phyloP scores from a whole-genome alignment of 305 asterid genomes.

The Lippia alba region DNA sequence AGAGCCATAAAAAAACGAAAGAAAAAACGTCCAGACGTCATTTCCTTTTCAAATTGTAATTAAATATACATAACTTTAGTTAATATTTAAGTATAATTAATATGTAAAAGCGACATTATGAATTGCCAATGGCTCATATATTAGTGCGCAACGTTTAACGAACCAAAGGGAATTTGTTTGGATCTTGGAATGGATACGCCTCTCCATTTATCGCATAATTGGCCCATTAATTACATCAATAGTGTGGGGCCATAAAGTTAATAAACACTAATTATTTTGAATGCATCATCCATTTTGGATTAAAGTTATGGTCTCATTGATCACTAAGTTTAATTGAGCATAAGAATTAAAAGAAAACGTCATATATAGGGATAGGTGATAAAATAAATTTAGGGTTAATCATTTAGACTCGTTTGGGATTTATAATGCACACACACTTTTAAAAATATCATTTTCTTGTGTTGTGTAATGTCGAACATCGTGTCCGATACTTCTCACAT shows the following conservation, averaged over 20 bases:
- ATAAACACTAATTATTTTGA: not conserved
- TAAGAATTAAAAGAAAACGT: no score
- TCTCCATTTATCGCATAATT: conserved; percentile 15
- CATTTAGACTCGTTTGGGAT: no score
- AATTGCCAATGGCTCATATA: not conserved
- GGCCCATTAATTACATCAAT: not conserved
- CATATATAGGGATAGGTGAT: no score
- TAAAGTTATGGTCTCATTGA: not conserved
- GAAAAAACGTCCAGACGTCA: conserved; percentile 29
- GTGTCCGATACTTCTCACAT: no score
- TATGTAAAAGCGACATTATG: not conserved
- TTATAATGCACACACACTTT: no score
- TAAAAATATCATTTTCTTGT: no score
- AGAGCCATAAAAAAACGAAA: not conserved
- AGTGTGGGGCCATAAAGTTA: not conserved
- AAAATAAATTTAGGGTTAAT: no score
- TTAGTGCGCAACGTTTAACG: conserved; percentile 34
- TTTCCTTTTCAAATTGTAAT: conserved; percentile 17
- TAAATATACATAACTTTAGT: conserved; percentile 1
- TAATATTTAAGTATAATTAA: not conserved
- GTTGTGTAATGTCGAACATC: no score
- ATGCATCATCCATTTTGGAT: not conserved
- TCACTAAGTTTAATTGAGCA: no score
- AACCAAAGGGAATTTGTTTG: conserved; percentile 14
- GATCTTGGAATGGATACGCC: conserved; percentile 40